Evolutionary conservation across 176 grass and related monocot genomes (phyloP).

Genomic region (Urochloa ruziziensis): DNA sequence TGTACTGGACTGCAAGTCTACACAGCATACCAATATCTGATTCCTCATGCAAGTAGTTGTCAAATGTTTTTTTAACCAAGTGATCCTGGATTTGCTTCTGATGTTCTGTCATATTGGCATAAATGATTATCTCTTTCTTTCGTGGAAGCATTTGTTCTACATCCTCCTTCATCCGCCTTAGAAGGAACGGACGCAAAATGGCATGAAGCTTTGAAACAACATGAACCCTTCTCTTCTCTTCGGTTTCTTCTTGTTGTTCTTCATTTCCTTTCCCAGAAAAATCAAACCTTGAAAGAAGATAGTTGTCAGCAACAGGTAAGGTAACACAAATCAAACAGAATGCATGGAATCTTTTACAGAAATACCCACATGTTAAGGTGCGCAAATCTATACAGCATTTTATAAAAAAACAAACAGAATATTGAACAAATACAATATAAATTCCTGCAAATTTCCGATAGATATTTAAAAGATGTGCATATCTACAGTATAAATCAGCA

Average conservation of each 20-base stretch:
- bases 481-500: not conserved
- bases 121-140: constrained; percentile 99
- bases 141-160: constrained; percentile 87
- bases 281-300: constrained; percentile 72
- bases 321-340: constrained; percentile 17
- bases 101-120: constrained; percentile 92
- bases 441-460: not conserved
- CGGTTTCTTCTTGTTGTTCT: constrained; percentile 58
- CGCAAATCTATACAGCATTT: not conserved
- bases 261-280: constrained; percentile 63
- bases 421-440: constrained; percentile 5
- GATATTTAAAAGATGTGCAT: constrained; percentile 1
- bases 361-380: not conserved
- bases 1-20: not conserved
- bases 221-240: constrained; percentile 74
- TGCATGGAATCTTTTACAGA: not conserved
- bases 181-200: constrained; percentile 93
- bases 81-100: constrained; percentile 84
- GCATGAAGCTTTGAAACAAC: constrained; percentile 88
- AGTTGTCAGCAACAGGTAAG: constrained; percentile 9
- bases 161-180: constrained; percentile 95
- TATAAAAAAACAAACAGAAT: constrained; percentile 2
- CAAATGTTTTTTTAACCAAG: constrained; percentile 82
- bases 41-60: constrained; percentile 57
- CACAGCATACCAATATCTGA: constrained; percentile 48